Base-by-base conservation (phyloP, 2,329 filamentous ascomycete species). In the Claviceps maximensis region DNA sequence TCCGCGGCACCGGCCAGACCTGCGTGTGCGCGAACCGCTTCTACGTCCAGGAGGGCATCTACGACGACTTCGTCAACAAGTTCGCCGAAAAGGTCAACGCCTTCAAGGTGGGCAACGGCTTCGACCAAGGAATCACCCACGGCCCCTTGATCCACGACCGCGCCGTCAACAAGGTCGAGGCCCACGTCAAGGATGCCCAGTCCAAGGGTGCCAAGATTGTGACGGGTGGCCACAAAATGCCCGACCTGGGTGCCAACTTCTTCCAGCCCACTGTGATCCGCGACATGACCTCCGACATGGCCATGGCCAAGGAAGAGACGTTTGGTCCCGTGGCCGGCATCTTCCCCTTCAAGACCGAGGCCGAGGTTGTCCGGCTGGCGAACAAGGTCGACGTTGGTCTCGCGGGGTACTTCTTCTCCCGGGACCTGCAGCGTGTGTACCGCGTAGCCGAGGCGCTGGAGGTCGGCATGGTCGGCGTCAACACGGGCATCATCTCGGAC, bases 311-410 rank as follows among this genome's bases (percentile, higher is more conserved):
- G 1, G 91, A 97, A 69, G 93, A 98, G 74, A 98, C 91, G 0
- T 98, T 98, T 65, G 93, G 93, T 0, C 93, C 93, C 2, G 86
- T 97, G 0, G 91, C 90, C 0, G 91, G 87, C 0, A 70, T 97
- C 15, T 96, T 96, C 74, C 78, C 83, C 49, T 98, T 97, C 65
- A 79, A 87, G 47, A 89, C 84, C 0, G 93, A 97, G 70, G 83
- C 86, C 51, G 90, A 97, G 62, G 93, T 95, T 5, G 82, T 97
- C 31, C 75, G 79, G 57, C 71, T 91, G 58, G 91, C 93, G 4
- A 98, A 98, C 69, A 69, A 73, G 44, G 76, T 87, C 1, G 83
- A 91, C 51, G 90, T 97, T 40, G 93, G 93, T 1, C 76, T 98
- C 38, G 93, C 91, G 0, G 91, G 88, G 1, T 97, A 97, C 72